Evolutionary conservation across 805 yeast genomes (phyloP), one percentile per base, ranked within the genome.

Genomic region (Limtongia smithiae): DNA sequence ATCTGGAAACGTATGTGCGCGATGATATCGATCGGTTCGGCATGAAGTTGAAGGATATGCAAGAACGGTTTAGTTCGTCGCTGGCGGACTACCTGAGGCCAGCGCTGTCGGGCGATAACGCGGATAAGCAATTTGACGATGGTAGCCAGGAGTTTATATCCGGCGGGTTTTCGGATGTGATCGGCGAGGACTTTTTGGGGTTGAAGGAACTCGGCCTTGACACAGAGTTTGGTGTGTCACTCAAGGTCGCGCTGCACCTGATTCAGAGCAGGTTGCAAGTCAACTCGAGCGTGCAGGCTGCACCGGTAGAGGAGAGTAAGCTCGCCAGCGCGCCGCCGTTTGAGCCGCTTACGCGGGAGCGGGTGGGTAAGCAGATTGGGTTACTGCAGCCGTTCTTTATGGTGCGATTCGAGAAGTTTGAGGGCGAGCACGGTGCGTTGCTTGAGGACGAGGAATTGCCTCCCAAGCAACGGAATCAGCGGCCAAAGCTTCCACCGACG

Each of bases 141-240:
- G 86, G 88, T 61, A 84, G 95, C 61, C 97, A 93, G 56, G 96
- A 91, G 66, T 93, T 90, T 64, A 69, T 91, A 57, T 85, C 93
- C 27, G 99, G 99, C 50, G 97, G 90, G 62, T 93, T 93, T 65
- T 84, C 96, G 1, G 83, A 79, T 60, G 96, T 90, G 53, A 71
- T 93, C 33, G 98, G 97, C 5, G 98, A 91, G 61, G 99, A 93
- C 69, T 93, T 90, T 75, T 94, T 94, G 70, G 99, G 99, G 0
- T 94, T 93, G 73, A 85, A 79, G 63, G 97, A 91, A 58, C 72
- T 93, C 41, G 98, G 98, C 0, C 71, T 93, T 45, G 97, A 91
- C 62, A 86, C 83, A 61, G 99, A 93, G 66, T 84, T 88, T 65
- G 90, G 91, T 9, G 71, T 91, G 64, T 68, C 89, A 42, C 77